Evolutionary conservation across 2,329 filamentous ascomycete genomes (phyloP).

Genomic region (Escovopsis sp.): DNA sequence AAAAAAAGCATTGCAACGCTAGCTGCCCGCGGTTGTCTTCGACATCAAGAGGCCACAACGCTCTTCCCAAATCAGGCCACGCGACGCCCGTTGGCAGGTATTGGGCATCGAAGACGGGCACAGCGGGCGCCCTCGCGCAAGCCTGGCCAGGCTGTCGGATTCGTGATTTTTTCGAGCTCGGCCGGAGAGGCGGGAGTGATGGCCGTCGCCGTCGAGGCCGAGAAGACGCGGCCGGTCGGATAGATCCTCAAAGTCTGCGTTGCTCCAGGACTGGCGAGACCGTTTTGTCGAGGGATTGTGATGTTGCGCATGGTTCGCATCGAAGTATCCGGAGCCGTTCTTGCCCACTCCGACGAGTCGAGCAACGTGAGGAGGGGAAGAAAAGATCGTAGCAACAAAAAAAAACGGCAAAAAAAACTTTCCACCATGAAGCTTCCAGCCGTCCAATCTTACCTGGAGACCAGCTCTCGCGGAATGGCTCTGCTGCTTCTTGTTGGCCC

Average conservation of each 20-base stretch:
- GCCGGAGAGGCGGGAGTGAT: not conserved
- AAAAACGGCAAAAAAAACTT: slow-evolving; percentile 9
- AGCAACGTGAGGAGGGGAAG: not conserved
- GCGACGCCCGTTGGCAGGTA: slow-evolving; percentile 2
- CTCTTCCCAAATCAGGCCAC: slow-evolving; percentile 2
- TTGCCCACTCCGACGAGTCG: not conserved
- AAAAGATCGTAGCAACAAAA: slow-evolving; percentile 1
- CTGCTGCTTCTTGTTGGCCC: slow-evolving; percentile 79
- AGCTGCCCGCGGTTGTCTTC: not conserved
- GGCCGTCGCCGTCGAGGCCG: too few species aligned
- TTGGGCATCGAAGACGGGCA: slow-evolving; percentile 1
- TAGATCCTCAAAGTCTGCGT: not conserved
- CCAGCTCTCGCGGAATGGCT: slow-evolving; percentile 93
- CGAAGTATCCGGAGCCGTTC: slow-evolving; percentile 1
- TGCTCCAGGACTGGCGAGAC: too few species aligned
- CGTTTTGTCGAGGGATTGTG: too few species aligned
- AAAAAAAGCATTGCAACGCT: not conserved
- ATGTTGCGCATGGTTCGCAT: too few species aligned
- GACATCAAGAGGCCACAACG: not conserved
- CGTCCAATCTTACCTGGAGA: slow-evolving; percentile 59
- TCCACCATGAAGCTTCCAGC: not conserved
- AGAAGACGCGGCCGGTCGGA: too few species aligned
- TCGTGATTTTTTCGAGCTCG: too few species aligned
- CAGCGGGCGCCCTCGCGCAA: slow-evolving; percentile 4
- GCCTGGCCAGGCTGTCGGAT: not conserved